Base-by-base conservation (phyloP, 129 eudicot genomes). In the Pseudognaphalium luteoalbum region DNA sequence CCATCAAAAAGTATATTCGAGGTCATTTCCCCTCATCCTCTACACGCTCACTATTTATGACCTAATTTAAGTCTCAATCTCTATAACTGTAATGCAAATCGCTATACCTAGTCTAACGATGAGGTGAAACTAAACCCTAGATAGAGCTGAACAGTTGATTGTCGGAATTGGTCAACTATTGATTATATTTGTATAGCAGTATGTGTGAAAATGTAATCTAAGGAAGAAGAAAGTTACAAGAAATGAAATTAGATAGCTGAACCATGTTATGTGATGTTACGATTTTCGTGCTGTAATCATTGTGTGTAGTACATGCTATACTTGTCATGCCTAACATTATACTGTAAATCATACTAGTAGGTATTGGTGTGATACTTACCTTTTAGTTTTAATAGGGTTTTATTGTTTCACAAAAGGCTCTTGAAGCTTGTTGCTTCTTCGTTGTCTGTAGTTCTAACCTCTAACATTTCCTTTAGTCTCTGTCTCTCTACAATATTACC, bases 1-100 rank as follows among this genome's bases (percentile, higher is more conserved):
- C 96, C 76, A 95, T 95, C 80, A 81, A 87, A 76, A 80, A 74
- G 6, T 95, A 76, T 74, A 78, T 95, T 61, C 85, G 83, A 89
- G 97, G 97, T 94, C 34, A 57, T 57, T 57, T 57, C 62, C 12
- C 25, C 28, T 19, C 62, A 17, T 16, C 19, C 28, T 57, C 62
- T 57, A 19, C 10, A 57, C 14, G n/a, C 8, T 54, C 16, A 22
- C 16, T 9, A 59, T 58, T 19, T 58, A 58, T 6, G 30, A n/a
- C 6, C 33, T 21, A 59, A 21, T 20, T 20, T n/a, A 21, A 44
- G 9, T 54, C 22, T 54, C 25, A 19, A 6, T 17, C 62, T 6
- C 4, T 6, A 19, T 57, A 57, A n/a, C 5, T 57, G 5, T 32
- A 64, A 32, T 16, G 25, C 20, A 15, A 17, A 74, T 25, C 29